Evolutionary conservation across 176 grass and related monocot genomes (phyloP).

Genomic region (Tuctoria greenei): DNA sequence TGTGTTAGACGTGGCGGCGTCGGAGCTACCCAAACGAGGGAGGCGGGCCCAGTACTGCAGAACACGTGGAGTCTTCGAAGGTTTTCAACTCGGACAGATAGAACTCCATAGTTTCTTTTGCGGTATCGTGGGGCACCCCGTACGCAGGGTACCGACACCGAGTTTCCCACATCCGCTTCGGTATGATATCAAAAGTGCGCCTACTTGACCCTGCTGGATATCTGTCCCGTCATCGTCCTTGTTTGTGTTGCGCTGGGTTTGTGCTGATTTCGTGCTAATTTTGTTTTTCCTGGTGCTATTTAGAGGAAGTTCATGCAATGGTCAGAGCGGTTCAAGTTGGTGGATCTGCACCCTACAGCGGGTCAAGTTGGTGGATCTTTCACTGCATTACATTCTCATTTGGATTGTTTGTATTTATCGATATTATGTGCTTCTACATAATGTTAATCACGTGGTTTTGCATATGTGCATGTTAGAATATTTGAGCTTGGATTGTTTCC

Average conservation of each 20-base stretch:
- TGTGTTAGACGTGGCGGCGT: too few relatives aligned
- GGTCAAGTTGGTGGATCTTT: neutral
- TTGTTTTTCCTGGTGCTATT: constrained; percentile 40
- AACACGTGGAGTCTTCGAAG: too few relatives aligned
- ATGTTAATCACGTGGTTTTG: constrained; percentile 26
- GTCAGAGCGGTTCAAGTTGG: constrained; percentile 90
- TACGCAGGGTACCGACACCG: too few relatives aligned
- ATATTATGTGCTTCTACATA: constrained; percentile 8
- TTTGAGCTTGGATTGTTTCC: too few relatives aligned
- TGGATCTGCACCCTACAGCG: constrained; percentile 90
- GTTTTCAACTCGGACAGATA: too few relatives aligned
- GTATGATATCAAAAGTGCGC: constrained; percentile 97
- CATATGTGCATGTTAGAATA: too few relatives aligned
- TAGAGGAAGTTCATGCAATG: constrained; percentile 92
- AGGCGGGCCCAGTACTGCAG: too few relatives aligned
- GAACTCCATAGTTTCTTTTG: too few relatives aligned
- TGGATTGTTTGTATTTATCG: neutral
- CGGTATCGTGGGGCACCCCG: too few relatives aligned
- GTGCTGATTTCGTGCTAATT: constrained; percentile 17
- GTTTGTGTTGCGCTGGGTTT: constrained; percentile 18
- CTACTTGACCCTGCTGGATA: constrained; percentile 22
- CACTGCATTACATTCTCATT: constrained; percentile 18
- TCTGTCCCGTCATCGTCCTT: constrained; percentile 27
- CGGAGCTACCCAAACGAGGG: too few relatives aligned
- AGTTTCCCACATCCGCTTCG: constrained; percentile 74